These are phyloP conservation scores for Corynespora cassiicola DNA, from an alignment of 2,329 filamentous ascomycete genomes.

Conservation along the genomic window DNA sequence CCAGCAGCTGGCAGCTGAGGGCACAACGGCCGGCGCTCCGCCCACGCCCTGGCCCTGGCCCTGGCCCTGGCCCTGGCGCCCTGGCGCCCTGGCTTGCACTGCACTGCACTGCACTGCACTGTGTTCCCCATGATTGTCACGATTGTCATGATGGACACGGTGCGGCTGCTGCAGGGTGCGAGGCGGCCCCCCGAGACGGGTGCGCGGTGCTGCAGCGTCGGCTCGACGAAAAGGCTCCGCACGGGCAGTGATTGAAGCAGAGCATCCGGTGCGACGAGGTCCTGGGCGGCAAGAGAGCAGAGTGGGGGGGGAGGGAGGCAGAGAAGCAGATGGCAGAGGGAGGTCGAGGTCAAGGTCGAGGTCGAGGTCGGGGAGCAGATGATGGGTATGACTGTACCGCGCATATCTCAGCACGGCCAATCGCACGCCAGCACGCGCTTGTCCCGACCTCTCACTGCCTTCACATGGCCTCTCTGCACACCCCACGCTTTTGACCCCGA, in stretches of 20 bases:
- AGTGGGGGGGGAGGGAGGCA: conserved; percentile 1
- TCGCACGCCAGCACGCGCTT: conserved; percentile 18
- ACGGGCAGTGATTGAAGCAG: conserved; percentile 32
- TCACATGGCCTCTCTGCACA: conserved; percentile 5
- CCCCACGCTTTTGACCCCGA: conserved; percentile 18
- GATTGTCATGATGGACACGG: conserved; percentile 13
- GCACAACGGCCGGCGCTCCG: not conserved
- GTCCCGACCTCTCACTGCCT: conserved; percentile 1
- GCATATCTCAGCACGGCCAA: conserved; percentile 23
- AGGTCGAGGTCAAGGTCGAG: conserved; percentile 13
- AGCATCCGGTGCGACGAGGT: conserved; percentile 23
- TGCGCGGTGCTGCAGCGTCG: conserved; percentile 33
- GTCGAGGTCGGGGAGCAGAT: conserved; percentile 17
- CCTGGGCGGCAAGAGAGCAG: conserved; percentile 15
- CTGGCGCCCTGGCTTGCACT: too few relatives aligned
- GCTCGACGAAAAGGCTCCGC: conserved; percentile 13
- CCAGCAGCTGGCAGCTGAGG: conserved; percentile 17
- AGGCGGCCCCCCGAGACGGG: conserved; percentile 17
- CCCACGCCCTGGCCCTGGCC: conserved; percentile 15
- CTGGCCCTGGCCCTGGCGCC: too few relatives aligned
- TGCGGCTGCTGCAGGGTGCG: conserved; percentile 14
- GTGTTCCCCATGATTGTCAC: conserved; percentile 20
- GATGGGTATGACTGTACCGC: conserved; percentile 41
- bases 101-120: conserved; percentile 26
- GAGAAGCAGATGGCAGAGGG: conserved; percentile 20